These are phyloP conservation scores for Punica granatum DNA, from an alignment of 345 rosid species.

Conservation along the genomic window DNA sequence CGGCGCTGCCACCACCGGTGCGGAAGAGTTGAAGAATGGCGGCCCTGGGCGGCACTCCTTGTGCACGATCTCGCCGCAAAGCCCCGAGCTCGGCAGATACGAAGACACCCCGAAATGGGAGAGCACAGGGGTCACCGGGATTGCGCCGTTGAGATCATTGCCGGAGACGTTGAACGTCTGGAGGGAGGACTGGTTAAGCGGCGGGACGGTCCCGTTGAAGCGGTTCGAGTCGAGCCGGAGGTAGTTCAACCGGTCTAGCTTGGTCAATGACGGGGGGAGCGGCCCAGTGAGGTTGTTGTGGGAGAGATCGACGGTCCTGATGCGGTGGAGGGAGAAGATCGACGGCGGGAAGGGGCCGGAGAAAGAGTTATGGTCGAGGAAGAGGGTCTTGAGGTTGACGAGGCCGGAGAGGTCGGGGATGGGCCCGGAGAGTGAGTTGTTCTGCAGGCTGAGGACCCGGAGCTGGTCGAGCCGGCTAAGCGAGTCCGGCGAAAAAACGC, in stretches of 20 bases:
- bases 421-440: constrained; percentile 68
- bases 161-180: constrained; percentile 53
- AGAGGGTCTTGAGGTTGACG: constrained; percentile 61
- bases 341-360: constrained; percentile 66
- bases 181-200: constrained; percentile 73
- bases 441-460: constrained; percentile 78
- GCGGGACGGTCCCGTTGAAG: constrained; percentile 59
- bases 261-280: constrained; percentile 35
- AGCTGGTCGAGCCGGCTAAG: constrained; percentile 69
- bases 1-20: constrained; percentile 14
- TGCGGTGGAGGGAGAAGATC: constrained; percentile 42
- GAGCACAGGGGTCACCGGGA: constrained; percentile 57
- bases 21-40: constrained; percentile 50
- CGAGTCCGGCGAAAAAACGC: constrained; percentile 46
- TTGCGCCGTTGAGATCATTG: constrained; percentile 60
- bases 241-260: constrained; percentile 36
- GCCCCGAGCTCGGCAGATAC: constrained; percentile 55
- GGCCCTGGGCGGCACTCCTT: constrained; percentile 59
- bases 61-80: constrained; percentile 85
- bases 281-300: constrained; percentile 55
- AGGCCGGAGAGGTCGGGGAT: constrained; percentile 71
- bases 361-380: constrained; percentile 62
- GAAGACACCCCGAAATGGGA: constrained; percentile 51
- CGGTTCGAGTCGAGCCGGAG: constrained; percentile 60
- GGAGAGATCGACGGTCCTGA: constrained; percentile 63